Base-by-base conservation (phyloP, 768 basidiomycete species). In the Lactarius quietus region DNA sequence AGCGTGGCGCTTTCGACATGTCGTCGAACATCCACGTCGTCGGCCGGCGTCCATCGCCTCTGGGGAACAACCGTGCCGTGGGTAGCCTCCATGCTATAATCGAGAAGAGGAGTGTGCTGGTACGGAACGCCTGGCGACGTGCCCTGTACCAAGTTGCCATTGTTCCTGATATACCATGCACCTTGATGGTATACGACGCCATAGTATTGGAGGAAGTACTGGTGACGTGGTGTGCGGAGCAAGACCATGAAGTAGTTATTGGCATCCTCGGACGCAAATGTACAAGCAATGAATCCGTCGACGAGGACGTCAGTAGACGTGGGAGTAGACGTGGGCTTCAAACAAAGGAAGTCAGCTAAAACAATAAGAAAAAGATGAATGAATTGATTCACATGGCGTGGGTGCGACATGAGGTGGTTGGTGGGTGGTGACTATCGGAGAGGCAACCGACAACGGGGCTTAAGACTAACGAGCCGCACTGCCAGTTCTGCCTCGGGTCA, bases 11-110 rank as follows among this genome's bases (percentile, higher is more conserved):
- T 14, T 38, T 18, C 7, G 12, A 66, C 61, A n/a, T 57, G 26
- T 18, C 65, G 65, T 15, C 48, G 65, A 15, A 57, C 8, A 39
- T 66, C 65, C 20, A 57, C 61, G 7, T 58, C 57, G 17, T 66
- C 51, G 3, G 33, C 26, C 6, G 65, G 65, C 2, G n/a, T 9
- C 65, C 65, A 66, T 59, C 65, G 65, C 6, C 9, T 9, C 12
- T 66, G 65, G 10, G 56, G 65, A 12, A 66, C 51, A 2, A 66
- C 35, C 3, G 61, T 58, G 9, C 65, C 65, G 3, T 20, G 31
- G 6, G 51, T 54, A 1, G 3, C 6, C 9, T 7, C 0, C 29
- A 33, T 6, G 28, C n/a, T 35, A 23, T 28, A 52, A 31, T 67
- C 66, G 17, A 67, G 43, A 4, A 65, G 28, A 7, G 23, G n/a